These are phyloP conservation scores for Candida ovalis DNA, from an alignment of 805 yeast species.

Conservation along the genomic window DNA sequence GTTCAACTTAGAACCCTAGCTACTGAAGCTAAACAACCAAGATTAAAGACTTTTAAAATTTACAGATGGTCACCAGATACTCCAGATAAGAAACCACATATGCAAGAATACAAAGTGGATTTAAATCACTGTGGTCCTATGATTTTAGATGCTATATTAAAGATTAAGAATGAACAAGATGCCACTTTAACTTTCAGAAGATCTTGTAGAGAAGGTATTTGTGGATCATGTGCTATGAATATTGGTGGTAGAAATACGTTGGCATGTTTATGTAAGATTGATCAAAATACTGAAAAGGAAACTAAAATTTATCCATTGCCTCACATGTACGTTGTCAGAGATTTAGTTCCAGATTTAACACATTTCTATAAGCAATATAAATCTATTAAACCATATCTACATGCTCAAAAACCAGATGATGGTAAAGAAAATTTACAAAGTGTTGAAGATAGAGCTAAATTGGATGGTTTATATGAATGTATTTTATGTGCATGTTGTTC, in stretches of 20 bases:
- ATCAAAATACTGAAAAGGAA: slow-evolving; percentile 68
- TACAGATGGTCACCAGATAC: slow-evolving; percentile 99
- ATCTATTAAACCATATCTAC: slow-evolving; percentile 95
- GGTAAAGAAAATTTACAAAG: slow-evolving; percentile 92
- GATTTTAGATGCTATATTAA: slow-evolving; percentile 91
- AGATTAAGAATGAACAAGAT: slow-evolving; percentile 96
- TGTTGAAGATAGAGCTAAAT: slow-evolving; percentile 88
- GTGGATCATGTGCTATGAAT: slow-evolving; percentile 99
- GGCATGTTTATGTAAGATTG: slow-evolving; percentile 94
- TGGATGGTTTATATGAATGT: slow-evolving; percentile 97
- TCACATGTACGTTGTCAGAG: slow-evolving; percentile 96
- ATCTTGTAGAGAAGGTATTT: slow-evolving; percentile 98
- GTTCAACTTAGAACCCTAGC: slow-evolving; percentile 35
- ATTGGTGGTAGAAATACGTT: slow-evolving; percentile 96
- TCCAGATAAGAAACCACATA: slow-evolving; percentile 85
- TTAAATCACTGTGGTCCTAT: slow-evolving; percentile 94
- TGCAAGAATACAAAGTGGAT: slow-evolving; percentile 81
- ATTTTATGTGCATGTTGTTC: slow-evolving; percentile 98
- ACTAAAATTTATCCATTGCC: slow-evolving; percentile 94
- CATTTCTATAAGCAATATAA: slow-evolving; percentile 98
- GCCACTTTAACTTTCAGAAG: slow-evolving; percentile 94
- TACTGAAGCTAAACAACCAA: slow-evolving; percentile 53
- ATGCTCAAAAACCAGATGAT: slow-evolving; percentile 79
- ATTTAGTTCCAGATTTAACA: slow-evolving; percentile 95
- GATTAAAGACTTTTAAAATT: slow-evolving; percentile 80